A percentile compares a stretch with the other conserved stretches of the same genome.
Conservation (phyloP, 371 early-diverging fungal species). For the Apophysomyces trapeziformis region DNA sequence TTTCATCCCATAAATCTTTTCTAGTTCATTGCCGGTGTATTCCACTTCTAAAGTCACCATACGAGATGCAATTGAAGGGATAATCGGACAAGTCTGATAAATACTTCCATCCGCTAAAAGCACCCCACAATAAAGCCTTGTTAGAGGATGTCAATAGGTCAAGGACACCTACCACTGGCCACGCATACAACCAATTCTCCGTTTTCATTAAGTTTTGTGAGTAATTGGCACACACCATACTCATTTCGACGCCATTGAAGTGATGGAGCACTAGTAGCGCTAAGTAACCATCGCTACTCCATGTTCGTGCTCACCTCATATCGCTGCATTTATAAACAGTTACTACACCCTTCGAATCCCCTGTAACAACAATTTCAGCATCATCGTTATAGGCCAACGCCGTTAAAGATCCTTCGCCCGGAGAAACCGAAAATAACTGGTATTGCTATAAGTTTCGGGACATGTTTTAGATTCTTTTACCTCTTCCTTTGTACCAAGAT, state of each 20-base stretch:
- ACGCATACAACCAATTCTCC: conserved; percentile 33
- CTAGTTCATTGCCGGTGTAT: conserved; percentile 47
- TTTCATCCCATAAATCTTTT: conserved; percentile 30
- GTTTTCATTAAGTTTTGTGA: conserved; percentile 28
- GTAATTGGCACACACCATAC: conserved; percentile 32
- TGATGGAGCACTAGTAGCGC: conserved; percentile 4
- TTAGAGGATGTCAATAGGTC: not conserved
- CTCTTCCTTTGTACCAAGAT: conserved; percentile 59
- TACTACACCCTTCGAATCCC: conserved; percentile 30
- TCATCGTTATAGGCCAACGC: conserved; percentile 32
- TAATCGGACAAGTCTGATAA: conserved; percentile 37
- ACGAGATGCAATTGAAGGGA: not conserved
- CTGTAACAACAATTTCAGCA: conserved; percentile 26
- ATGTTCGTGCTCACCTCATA: conserved; percentile 13
- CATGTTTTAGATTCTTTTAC: conserved; percentile 26
- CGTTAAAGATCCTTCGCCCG: conserved; percentile 17
- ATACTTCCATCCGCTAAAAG: conserved; percentile 45
- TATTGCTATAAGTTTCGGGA: not conserved
- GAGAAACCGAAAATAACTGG: conserved; percentile 31
- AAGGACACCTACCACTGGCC: conserved; percentile 29
- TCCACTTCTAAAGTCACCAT: conserved; percentile 23
- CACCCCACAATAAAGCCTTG: not conserved
- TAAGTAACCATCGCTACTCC: not conserved
- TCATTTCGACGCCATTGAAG: conserved; percentile 37
- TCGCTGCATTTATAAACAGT: conserved; percentile 21